Conservation (phyloP, 495 filamentous ascomycete genomes). For the Aspergillus asperescens region DNA sequence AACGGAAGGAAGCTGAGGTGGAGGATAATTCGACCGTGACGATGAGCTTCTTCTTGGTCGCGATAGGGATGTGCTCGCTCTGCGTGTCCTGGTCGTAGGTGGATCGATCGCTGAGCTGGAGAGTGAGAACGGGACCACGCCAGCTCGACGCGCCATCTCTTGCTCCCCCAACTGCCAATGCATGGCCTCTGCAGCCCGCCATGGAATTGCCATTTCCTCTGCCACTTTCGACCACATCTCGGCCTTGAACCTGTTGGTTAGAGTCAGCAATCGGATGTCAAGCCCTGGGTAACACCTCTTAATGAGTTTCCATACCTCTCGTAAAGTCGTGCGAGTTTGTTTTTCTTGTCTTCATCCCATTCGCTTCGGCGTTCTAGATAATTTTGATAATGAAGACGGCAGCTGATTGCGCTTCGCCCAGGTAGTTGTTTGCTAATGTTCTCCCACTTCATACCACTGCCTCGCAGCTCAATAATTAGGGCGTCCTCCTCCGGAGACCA, state of each 20-base stretch:
- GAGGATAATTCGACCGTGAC: constrained; percentile 32
- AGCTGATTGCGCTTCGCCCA: constrained; percentile 87
- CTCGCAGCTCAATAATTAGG: constrained; percentile 81
- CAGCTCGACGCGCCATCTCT: constrained; percentile 89
- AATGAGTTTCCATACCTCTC: constrained; percentile 61
- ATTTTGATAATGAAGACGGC: constrained; percentile 94
- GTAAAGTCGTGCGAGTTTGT: constrained; percentile 89
- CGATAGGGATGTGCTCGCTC: constrained; percentile 42
- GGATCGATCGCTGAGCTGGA: constrained; percentile 57
- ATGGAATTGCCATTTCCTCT: constrained; percentile 92
- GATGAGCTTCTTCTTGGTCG: constrained; percentile 40
- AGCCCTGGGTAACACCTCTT: background rate
- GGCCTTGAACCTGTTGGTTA: constrained; percentile 70
- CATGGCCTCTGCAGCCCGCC: constrained; percentile 94
- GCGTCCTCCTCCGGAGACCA: constrained; percentile 91
- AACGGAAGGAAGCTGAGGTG: constrained; percentile 41
- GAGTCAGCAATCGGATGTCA: constrained; percentile 7
- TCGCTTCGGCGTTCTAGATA: constrained; percentile 85
- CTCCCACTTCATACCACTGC: constrained; percentile 94
- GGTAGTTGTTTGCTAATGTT: constrained; percentile 89
- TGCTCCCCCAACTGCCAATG: constrained; percentile 93
- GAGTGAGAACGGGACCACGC: constrained; percentile 71
- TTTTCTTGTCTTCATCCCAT: constrained; percentile 97
- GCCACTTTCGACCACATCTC: constrained; percentile 96
- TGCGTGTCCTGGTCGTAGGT: constrained; percentile 39